A percentile compares a stretch with the other conserved stretches of the same genome.
Evolutionary conservation across 352 stramenopile species (phyloP).

Genomic region (Phytopythium vexans): DNA sequence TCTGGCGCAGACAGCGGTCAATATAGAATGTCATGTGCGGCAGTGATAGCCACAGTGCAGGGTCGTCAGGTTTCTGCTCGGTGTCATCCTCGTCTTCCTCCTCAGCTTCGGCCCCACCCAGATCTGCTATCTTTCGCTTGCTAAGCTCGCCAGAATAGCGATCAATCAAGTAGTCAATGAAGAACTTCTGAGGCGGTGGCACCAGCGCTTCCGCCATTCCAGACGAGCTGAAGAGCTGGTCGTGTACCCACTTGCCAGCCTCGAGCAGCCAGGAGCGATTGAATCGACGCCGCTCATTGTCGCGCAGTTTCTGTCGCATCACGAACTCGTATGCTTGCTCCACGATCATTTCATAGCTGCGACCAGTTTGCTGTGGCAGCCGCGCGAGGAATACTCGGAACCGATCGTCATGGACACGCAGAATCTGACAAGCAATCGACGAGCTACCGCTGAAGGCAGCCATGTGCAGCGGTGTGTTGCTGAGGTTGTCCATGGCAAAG

Average conservation of each 20-base stretch:
- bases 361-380: conserved; percentile 24
- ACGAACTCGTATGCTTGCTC: conserved; percentile 33
- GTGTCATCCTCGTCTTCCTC: conserved; percentile 18
- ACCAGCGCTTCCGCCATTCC: conserved; percentile 6
- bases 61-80: conserved; percentile 20
- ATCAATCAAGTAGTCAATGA: conserved; percentile 46
- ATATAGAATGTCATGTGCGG: conserved; percentile 59
- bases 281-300: conserved; percentile 64
- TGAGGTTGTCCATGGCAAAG: conserved; percentile 51
- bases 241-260: conserved; percentile 37
- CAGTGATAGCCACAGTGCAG: conserved; percentile 44
- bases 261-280: conserved; percentile 64
- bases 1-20: conserved; percentile 52
- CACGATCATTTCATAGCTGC: conserved; percentile 35
- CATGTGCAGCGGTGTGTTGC: conserved; percentile 66
- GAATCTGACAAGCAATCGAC: conserved; percentile 32
- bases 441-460: conserved; percentile 54
- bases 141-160: conserved; percentile 17
- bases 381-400: conserved; percentile 42
- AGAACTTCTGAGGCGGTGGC: conserved; percentile 27
- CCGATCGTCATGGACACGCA: conserved; percentile 42
- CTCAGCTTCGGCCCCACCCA: conserved; percentile 24
- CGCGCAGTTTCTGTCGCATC: conserved; percentile 58
- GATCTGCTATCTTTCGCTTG: not conserved
- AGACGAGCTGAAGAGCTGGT: conserved; percentile 24